Evolutionary conservation across 805 yeast genomes (phyloP).

Genomic region (Teunomyces panamensis): DNA sequence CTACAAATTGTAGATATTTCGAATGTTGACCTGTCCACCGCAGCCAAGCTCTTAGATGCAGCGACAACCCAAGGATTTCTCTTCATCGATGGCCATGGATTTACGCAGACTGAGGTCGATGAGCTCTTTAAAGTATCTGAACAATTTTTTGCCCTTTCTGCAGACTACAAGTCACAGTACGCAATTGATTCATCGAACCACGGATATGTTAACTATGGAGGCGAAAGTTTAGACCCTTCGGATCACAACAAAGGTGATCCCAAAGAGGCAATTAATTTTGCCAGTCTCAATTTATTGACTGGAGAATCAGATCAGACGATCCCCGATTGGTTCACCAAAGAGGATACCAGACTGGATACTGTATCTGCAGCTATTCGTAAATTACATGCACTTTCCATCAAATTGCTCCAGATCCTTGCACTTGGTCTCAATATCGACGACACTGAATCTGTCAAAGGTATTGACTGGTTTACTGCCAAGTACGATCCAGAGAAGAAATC

Average conservation of each 20-base stretch:
- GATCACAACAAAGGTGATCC: conserved; percentile 50
- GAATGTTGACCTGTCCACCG: conserved; percentile 40
- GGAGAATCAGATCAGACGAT: conserved; percentile 42
- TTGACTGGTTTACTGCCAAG: conserved; percentile 61
- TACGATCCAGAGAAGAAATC: conserved; percentile 51
- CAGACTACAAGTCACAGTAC: conserved; percentile 46
- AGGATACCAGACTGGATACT: conserved; percentile 38
- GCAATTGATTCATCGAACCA: conserved; percentile 54
- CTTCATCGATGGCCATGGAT: conserved; percentile 66
- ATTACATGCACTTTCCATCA: conserved; percentile 48
- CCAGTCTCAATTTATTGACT: conserved; percentile 47
- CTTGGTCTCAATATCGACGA: conserved; percentile 62
- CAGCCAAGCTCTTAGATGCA: conserved; percentile 52
- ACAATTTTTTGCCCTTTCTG: conserved; percentile 50
- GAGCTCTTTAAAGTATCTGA: conserved; percentile 47
- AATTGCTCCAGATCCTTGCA: conserved; percentile 55
- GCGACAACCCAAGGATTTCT: conserved; percentile 65
- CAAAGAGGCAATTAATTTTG: conserved; percentile 70
- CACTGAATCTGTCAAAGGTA: conserved; percentile 27
- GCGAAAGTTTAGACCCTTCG: conserved; percentile 47
- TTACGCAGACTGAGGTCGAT: conserved; percentile 53
- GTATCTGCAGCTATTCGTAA: conserved; percentile 39
- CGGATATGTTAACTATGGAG: conserved; percentile 57
- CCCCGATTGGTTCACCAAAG: conserved; percentile 50
- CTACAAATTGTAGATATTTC: conserved; percentile 59